These are phyloP conservation scores for Scytalidium lignicola DNA, from an alignment of 2,329 filamentous ascomycete species.

Conservation along the genomic window DNA sequence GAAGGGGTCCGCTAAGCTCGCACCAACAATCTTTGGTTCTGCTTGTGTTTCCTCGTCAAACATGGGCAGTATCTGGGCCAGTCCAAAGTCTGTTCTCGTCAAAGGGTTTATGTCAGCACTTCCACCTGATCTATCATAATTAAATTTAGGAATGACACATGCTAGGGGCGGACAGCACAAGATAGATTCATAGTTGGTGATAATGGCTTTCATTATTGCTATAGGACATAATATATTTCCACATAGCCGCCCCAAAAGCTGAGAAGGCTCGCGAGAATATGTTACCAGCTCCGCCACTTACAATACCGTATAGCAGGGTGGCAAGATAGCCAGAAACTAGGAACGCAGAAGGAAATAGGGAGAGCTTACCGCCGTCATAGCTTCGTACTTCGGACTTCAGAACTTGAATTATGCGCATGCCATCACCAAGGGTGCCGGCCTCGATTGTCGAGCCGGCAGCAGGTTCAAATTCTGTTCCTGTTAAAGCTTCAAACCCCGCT, in stretches of 20 bases:
- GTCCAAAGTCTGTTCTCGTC: constrained; percentile 61
- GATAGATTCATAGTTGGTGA: constrained; percentile 21
- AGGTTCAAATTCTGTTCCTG: constrained; percentile 85
- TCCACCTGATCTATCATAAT: neutral
- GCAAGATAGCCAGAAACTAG: constrained; percentile 1
- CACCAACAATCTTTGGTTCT: constrained; percentile 71
- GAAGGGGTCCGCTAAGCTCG: constrained; percentile 84
- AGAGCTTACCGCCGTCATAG: constrained; percentile 75
- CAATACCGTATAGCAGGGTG: constrained; percentile 1
- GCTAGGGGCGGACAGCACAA: constrained; percentile 1
- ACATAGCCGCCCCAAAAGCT: constrained; percentile 27
- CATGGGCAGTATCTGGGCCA: constrained; percentile 89
- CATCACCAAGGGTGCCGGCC: constrained; percentile 75
- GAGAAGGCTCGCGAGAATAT: neutral
- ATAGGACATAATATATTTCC: constrained; percentile 30
- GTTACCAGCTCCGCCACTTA: neutral
- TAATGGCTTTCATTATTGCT: constrained; percentile 35
- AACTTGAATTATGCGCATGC: constrained; percentile 80
- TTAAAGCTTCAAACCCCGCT: constrained; percentile 67
- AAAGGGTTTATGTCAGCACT: neutral
- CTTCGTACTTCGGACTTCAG: constrained; percentile 81
- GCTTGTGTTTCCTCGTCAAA: constrained; percentile 83
- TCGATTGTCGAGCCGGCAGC: constrained; percentile 84
- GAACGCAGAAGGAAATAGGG: constrained; percentile 12
- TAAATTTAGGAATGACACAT: neutral